phyloP scores from a whole-genome alignment of 2,329 filamentous ascomycete genomes.

The Talaromyces rugulosus region DNA sequence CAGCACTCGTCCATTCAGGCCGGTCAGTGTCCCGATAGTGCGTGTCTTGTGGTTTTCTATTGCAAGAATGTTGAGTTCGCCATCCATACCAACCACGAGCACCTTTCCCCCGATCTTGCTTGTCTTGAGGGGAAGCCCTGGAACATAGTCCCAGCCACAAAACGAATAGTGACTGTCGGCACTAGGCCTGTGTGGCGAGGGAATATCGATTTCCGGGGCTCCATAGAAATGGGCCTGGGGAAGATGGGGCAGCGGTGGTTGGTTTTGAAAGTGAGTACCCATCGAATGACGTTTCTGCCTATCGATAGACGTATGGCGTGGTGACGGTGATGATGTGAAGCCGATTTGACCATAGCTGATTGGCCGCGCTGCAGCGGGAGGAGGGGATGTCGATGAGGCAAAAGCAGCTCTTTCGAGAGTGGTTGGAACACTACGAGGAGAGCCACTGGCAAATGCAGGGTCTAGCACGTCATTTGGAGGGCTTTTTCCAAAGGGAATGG shows the following conservation, averaged over 20 bases:
- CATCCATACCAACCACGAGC: constrained; percentile 77
- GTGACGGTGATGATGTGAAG: constrained; percentile 26
- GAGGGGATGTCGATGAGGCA: constrained; percentile 39
- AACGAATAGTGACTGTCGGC: constrained; percentile 63
- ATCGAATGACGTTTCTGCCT: constrained; percentile 36
- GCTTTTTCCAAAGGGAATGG: constrained; percentile 42
- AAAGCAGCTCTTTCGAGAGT: constrained; percentile 37
- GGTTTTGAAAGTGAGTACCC: constrained; percentile 30
- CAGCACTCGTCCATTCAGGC: constrained; percentile 73
- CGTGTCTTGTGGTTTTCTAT: constrained; percentile 70
- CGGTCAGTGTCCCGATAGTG: constrained; percentile 65
- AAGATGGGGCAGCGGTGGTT: constrained; percentile 64
- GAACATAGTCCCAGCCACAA: constrained; percentile 73
- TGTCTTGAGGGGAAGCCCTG: constrained; percentile 41
- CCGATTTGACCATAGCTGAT: constrained; percentile 38
- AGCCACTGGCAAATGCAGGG: constrained; percentile 31
- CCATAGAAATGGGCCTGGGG: constrained; percentile 74
- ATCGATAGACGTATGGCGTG: constrained; percentile 34
- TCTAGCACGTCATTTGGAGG: constrained; percentile 38
- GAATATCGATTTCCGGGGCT: constrained; percentile 66
- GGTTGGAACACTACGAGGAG: constrained; percentile 37
- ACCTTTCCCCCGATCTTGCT: constrained; percentile 49
- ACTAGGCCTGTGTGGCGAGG: constrained; percentile 23
- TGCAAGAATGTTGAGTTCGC: constrained; percentile 70
- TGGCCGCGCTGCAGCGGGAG: constrained; percentile 35